These are phyloP conservation scores for Przewalskia tangutica DNA, from an alignment of 257 asterid species.

Conservation along the genomic window DNA sequence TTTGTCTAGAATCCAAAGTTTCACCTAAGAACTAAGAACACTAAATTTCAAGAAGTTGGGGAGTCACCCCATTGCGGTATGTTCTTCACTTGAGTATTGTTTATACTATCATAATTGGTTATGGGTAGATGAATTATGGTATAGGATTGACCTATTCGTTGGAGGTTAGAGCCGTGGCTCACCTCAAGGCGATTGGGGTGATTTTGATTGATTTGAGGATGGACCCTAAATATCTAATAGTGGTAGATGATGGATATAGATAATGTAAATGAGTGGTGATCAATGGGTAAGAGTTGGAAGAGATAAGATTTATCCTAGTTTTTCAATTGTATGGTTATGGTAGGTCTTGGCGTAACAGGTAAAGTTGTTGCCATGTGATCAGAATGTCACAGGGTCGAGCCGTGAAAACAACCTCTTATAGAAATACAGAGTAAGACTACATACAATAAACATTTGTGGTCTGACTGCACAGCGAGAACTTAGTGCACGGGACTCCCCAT, in stretches of 20 bases:
- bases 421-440: no score
- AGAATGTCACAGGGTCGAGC: no score
- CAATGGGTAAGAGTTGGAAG: neutral
- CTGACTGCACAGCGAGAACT: no score
- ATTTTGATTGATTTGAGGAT: neutral
- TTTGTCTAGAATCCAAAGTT: neutral
- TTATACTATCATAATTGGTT: neutral
- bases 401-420: no score
- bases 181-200: neutral
- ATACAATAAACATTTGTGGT: no score
- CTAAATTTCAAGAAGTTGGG: neutral
- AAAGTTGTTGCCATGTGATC: no score
- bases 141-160: neutral
- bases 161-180: neutral
- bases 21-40: neutral
- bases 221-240: neutral
- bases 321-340: neutral
- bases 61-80: neutral
- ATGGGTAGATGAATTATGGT: neutral
- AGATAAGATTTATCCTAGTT: neutral
- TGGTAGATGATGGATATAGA: neutral
- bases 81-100: neutral
- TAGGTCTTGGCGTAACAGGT: no score
- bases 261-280: neutral
- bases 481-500: no score